phyloP scores from a whole-genome alignment of 2,329 filamentous ascomycete species.

The Juglanconis sp. region DNA sequence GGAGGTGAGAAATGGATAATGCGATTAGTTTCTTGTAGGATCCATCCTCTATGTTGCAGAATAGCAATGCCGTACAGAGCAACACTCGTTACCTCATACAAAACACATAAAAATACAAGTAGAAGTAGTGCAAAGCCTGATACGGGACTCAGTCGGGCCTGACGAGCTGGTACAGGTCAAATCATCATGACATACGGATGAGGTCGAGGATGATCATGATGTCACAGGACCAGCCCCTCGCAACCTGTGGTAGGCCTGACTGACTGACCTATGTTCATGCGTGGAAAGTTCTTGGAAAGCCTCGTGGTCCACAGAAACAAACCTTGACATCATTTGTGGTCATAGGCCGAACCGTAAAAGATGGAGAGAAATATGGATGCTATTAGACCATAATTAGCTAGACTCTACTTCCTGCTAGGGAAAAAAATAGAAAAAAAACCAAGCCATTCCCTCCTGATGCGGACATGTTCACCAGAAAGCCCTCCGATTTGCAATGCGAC shows the following conservation, averaged over 20 bases:
- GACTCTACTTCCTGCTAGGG: not conserved
- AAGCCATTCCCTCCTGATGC: not conserved
- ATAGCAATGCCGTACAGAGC: conserved; percentile 56
- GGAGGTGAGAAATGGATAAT: too few relatives aligned
- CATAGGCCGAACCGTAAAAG: not conserved
- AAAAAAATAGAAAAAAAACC: too few relatives aligned
- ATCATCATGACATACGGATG: not conserved
- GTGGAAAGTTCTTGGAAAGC: too few relatives aligned
- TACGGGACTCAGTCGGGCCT: not conserved
- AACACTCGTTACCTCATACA: not conserved
- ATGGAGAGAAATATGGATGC: not conserved
- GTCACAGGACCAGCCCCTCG: not conserved
- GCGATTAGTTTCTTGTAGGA: too few relatives aligned
- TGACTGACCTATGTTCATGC: not conserved
- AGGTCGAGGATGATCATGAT: not conserved
- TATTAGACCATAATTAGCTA: too few relatives aligned
- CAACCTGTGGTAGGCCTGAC: not conserved
- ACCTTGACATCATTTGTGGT: not conserved
- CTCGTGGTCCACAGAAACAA: too few relatives aligned
- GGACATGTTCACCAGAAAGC: not conserved
- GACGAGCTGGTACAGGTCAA: not conserved
- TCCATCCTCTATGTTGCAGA: too few relatives aligned
- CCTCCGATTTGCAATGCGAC: not conserved
- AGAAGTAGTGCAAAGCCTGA: not conserved
- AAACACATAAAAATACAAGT: not conserved